Percentiles rank a stretch among this genome's conserved stretches.
These are phyloP conservation scores for Oryza punctata DNA, from an alignment of 176 grass and related monocot genomes.

Conservation along the genomic window DNA sequence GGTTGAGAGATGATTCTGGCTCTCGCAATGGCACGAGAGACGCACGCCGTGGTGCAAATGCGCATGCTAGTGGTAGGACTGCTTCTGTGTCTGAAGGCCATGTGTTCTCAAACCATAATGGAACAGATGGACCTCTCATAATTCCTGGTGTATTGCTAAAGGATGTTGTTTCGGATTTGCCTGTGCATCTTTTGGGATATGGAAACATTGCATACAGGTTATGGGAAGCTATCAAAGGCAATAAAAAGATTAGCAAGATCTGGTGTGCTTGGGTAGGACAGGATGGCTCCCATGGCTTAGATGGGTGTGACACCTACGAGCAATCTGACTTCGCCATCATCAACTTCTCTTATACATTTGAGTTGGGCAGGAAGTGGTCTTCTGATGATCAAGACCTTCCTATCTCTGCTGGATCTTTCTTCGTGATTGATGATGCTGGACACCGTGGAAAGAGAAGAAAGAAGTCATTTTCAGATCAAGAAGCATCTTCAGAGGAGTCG, in stretches of 20 bases:
- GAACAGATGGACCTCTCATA: slow-evolving; percentile 47
- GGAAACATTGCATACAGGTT: slow-evolving; percentile 80
- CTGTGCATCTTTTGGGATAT: slow-evolving; percentile 68
- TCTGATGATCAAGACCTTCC: slow-evolving; percentile 63
- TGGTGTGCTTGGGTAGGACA: slow-evolving; percentile 95
- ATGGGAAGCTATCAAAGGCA: slow-evolving; percentile 49
- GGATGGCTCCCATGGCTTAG: slow-evolving; percentile 26
- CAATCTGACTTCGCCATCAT: slow-evolving; percentile 80
- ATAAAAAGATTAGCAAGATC: slow-evolving; percentile 70
- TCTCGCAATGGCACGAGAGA: slow-evolving; percentile 34
- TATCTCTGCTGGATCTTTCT: slow-evolving; percentile 74
- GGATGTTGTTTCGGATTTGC: slow-evolving; percentile 60
- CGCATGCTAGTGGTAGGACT: neutral
- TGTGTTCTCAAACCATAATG: slow-evolving; percentile 2
- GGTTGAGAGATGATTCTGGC: slow-evolving; percentile 42
- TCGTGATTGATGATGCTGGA: slow-evolving; percentile 77
- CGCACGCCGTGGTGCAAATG: slow-evolving; percentile 3
- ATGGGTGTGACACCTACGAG: slow-evolving; percentile 21
- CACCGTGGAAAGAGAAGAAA: slow-evolving; percentile 69
- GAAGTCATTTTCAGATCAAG: slow-evolving; percentile 94
- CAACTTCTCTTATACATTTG: slow-evolving; percentile 81
- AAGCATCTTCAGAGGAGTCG: slow-evolving; percentile 66
- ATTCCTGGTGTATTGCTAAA: slow-evolving; percentile 82
- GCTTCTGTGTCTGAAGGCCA: slow-evolving; percentile 23
- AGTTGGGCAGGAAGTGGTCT: slow-evolving; percentile 80